Percentiles rank a stretch among this genome's conserved stretches.
These are phyloP conservation scores for Trichoderma koningii DNA, from an alignment of 2,329 filamentous ascomycete genomes.

Conservation along the genomic window DNA sequence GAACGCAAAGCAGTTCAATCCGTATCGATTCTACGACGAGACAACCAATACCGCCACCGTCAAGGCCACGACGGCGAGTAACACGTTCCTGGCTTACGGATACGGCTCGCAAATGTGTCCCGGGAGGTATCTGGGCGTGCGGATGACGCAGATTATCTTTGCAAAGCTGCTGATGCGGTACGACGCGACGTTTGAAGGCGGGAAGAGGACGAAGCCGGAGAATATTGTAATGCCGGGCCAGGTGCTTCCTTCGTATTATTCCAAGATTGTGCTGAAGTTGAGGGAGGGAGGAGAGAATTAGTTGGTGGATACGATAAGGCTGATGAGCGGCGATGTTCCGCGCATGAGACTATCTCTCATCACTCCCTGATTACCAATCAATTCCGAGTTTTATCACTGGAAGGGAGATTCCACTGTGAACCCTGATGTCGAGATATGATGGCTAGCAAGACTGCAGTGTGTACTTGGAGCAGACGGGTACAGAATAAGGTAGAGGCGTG, in stretches of 20 bases:
- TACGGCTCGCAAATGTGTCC: constrained; percentile 24
- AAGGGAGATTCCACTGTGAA: no score
- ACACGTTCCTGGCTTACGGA: constrained; percentile 23
- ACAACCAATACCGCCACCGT: constrained; percentile 14
- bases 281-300: neutral
- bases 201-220: constrained; percentile 8
- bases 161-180: constrained; percentile 25
- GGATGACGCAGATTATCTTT: constrained; percentile 26
- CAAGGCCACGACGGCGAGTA: constrained; percentile 18
- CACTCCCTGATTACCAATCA: no score
- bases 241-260: constrained; percentile 19
- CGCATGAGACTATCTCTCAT: neutral
- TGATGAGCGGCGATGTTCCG: neutral
- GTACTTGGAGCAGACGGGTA: no score
- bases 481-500: no score
- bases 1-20: constrained; percentile 19
- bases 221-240: constrained; percentile 25
- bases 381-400: no score
- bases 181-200: constrained; percentile 6
- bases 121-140: constrained; percentile 22
- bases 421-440: no score
- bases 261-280: constrained; percentile 7
- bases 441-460: no score
- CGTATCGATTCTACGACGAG: constrained; percentile 25
- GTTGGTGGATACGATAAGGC: neutral